phyloP scores from a whole-genome alignment of 2,329 filamentous ascomycete genomes.

The Dendryphion nanum region DNA sequence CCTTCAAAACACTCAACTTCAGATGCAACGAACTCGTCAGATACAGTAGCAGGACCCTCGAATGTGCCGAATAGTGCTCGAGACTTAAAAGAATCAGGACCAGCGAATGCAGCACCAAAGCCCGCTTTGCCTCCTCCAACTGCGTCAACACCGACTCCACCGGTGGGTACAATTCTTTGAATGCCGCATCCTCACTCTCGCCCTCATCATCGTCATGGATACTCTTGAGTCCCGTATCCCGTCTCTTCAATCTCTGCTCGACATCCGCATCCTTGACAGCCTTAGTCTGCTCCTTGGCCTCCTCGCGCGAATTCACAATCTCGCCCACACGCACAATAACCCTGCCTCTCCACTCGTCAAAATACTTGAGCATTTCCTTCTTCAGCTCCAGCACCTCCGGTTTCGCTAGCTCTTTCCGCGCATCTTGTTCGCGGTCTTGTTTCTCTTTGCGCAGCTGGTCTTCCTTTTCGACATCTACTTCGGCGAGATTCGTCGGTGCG shows the following conservation, averaged over 20 bases:
- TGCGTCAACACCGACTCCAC: slow-evolving; percentile 51
- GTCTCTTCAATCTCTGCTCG: slow-evolving; percentile 26
- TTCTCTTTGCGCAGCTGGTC: slow-evolving; percentile 31
- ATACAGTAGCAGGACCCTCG: slow-evolving; percentile 68
- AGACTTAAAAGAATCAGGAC: slow-evolving; percentile 73
- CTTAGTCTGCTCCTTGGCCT: slow-evolving; percentile 29
- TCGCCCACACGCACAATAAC: slow-evolving; percentile 71
- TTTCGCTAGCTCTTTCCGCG: slow-evolving; percentile 50
- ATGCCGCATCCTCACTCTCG: slow-evolving; percentile 37
- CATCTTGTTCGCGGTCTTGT: slow-evolving; percentile 29
- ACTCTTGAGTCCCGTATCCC: slow-evolving; percentile 22
- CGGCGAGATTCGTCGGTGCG: slow-evolving; percentile 20
- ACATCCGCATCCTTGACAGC: slow-evolving; percentile 21
- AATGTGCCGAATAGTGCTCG: slow-evolving; percentile 73
- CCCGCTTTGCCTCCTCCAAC: slow-evolving; percentile 60
- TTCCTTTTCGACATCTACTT: slow-evolving; percentile 29
- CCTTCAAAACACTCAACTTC: slow-evolving; percentile 60
- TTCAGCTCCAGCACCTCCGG: slow-evolving; percentile 63
- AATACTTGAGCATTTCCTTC: slow-evolving; percentile 67
- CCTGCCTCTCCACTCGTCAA: slow-evolving; percentile 75
- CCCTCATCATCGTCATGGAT: slow-evolving; percentile 24
- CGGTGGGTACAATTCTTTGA: slow-evolving; percentile 42
- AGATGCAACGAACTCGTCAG: slow-evolving; percentile 71
- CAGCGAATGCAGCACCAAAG: slow-evolving; percentile 68
- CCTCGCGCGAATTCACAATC: slow-evolving; percentile 48